Percentiles rank a stretch among this genome's conserved stretches.
These are phyloP conservation scores for Pseudozyma sp. DNA, from an alignment of 1,284 basidiomycete genomes.

Conservation along the genomic window DNA sequence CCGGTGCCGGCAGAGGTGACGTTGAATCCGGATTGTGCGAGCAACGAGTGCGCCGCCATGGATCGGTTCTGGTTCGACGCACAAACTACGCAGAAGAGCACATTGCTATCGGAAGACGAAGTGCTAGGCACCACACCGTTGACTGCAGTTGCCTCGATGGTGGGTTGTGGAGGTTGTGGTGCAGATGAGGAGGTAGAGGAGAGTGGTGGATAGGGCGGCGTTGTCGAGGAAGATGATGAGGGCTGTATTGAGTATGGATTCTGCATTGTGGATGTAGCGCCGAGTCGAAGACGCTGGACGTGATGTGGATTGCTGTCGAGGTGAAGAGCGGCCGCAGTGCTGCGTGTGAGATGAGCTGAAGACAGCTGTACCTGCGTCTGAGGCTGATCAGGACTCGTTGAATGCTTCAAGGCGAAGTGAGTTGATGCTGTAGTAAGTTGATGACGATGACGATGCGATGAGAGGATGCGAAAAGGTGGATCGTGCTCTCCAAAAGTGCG, in stretches of 20 bases:
- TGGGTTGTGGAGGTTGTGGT: not conserved
- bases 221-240: constrained; percentile 14
- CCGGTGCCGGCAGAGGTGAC: constrained; percentile 96
- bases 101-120: constrained; percentile 22
- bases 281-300: not conserved
- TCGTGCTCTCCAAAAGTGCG: no score
- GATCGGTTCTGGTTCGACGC: constrained; percentile 99
- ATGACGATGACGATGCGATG: no score
- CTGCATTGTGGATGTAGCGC: constrained; percentile 19
- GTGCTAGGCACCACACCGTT: constrained; percentile 21
- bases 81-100: constrained; percentile 91
- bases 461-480: no score
- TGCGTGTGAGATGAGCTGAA: no score
- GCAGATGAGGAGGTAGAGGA: constrained; percentile 14
- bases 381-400: no score
- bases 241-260: constrained; percentile 24
- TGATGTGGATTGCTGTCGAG: not conserved
- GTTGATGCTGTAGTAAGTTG: no score
- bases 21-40: constrained; percentile 84
- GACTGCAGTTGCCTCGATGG: constrained; percentile 15
- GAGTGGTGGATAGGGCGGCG: constrained; percentile 7
- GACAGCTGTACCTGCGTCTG: no score
- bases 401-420: no score
- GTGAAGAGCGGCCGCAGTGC: no score
- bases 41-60: constrained; percentile 96